Conservation (phyloP, 768 basidiomycete genomes). For the Lentinula boryana region DNA sequence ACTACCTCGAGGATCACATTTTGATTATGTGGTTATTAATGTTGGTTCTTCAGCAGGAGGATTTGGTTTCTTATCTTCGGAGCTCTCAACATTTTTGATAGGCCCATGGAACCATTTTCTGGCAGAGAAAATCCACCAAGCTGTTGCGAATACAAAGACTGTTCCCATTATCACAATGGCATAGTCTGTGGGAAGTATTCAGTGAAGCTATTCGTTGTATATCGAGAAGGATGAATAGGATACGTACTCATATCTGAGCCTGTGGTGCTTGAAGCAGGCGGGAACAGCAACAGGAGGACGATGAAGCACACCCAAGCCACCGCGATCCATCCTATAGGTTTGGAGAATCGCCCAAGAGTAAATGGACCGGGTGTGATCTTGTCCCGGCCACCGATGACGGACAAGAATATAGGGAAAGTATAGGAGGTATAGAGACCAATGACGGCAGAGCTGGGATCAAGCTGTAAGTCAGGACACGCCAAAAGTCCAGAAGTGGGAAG, state of each 20-base stretch:
- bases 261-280: constrained; percentile 30
- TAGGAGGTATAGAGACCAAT: constrained; percentile 70
- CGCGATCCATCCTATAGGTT: constrained; percentile 54
- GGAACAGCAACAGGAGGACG: constrained; percentile 53
- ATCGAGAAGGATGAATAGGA: not conserved
- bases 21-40: too few species aligned
- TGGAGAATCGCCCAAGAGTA: constrained; percentile 52
- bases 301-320: constrained; percentile 66
- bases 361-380: constrained; percentile 57
- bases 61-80: not conserved
- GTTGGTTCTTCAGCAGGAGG: not conserved
- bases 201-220: not conserved
- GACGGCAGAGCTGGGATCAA: constrained; percentile 48
- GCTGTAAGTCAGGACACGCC: not conserved
- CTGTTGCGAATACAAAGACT: constrained; percentile 58
- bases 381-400: constrained; percentile 62
- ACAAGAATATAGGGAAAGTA: constrained; percentile 60
- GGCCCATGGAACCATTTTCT: constrained; percentile 70
- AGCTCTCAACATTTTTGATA: constrained; percentile 39
- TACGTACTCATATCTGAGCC: constrained; percentile 52
- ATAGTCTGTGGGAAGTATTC: constrained; percentile 44
- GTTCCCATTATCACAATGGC: constrained; percentile 58
- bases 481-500: not conserved
- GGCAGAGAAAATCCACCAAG: constrained; percentile 64
- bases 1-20: too few species aligned